Conservation (phyloP, 1,284 basidiomycete species). For the Puccinia sorghi region DNA sequence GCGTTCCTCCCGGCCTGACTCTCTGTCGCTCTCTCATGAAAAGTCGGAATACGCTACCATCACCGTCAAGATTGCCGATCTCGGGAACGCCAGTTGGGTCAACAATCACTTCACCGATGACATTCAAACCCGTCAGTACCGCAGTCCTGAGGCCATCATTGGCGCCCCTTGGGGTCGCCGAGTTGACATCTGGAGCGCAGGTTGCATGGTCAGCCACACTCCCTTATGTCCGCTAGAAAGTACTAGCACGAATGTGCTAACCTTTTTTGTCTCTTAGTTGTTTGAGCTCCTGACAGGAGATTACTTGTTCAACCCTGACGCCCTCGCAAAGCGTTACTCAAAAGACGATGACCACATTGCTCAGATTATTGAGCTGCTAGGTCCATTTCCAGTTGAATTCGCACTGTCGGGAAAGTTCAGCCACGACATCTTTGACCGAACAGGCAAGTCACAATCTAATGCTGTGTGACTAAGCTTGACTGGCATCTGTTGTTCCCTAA, state of each 20-base stretch:
- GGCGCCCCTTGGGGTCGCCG: slow-evolving; percentile 93
- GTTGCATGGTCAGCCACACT: slow-evolving; percentile 71
- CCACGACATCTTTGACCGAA: slow-evolving; percentile 90
- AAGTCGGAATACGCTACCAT: too few relatives aligned
- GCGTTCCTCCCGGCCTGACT: slow-evolving; percentile 28
- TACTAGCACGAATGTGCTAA: too few relatives aligned
- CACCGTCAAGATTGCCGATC: slow-evolving; percentile 97
- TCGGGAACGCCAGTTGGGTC: slow-evolving; percentile 82
- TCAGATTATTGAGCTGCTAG: slow-evolving; percentile 94
- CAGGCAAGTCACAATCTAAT: slow-evolving; percentile 68
- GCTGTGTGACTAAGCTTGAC: too few relatives aligned
- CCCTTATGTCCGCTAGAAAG: too few relatives aligned
- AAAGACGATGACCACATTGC: slow-evolving; percentile 99
- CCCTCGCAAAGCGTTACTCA: slow-evolving; percentile 71
- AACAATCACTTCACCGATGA: slow-evolving; percentile 71
- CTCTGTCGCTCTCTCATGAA: slow-evolving; percentile 56
- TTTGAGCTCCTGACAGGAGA: slow-evolving; percentile 84
- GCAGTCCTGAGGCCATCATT: slow-evolving; percentile 94
- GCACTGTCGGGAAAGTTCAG: slow-evolving; percentile 92
- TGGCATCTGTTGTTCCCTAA: too few relatives aligned
- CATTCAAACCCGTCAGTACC: slow-evolving; percentile 95
- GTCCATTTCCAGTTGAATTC: slow-evolving; percentile 78
- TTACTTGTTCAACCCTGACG: slow-evolving; percentile 84
- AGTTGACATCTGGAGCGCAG: slow-evolving; percentile 94
- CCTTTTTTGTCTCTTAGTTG: slow-evolving; percentile 68